Evolutionary conservation across 2,329 filamentous ascomycete species (phyloP).

Genomic region (Colletotrichum sidae): DNA sequence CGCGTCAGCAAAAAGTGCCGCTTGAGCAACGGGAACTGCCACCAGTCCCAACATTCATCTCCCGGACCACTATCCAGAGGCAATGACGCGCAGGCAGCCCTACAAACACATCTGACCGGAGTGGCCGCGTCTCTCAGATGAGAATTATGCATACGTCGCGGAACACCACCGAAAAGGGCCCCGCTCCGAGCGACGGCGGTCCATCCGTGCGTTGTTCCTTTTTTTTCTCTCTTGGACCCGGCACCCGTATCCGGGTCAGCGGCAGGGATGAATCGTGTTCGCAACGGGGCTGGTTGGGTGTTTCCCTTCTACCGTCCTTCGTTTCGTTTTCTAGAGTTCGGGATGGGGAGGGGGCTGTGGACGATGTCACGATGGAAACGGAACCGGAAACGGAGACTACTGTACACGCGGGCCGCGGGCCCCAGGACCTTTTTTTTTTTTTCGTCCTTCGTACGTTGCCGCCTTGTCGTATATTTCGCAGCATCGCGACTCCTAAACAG

Average conservation of each 20-base stretch:
- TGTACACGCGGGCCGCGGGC: slow-evolving; percentile 17
- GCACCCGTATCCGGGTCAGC: slow-evolving; percentile 19
- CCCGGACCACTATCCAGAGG: too few species aligned
- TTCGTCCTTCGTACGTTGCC: background rate
- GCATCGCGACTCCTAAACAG: slow-evolving; percentile 1
- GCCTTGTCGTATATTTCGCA: background rate
- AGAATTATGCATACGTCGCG: slow-evolving; percentile 24
- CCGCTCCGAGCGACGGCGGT: slow-evolving; percentile 28
- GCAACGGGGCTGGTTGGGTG: background rate
- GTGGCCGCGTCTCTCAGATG: slow-evolving; percentile 21
- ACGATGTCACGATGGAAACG: background rate
- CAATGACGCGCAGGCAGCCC: background rate
- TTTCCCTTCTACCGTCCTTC: slow-evolving; percentile 1
- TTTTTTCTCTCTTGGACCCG: slow-evolving; percentile 12
- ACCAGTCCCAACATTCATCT: too few species aligned
- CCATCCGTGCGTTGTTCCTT: slow-evolving; percentile 8
- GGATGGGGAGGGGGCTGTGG: background rate
- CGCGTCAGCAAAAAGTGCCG: too few species aligned
- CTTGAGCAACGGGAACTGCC: too few species aligned
- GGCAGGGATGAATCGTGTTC: slow-evolving; percentile 19
- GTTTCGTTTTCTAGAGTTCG: too few species aligned
- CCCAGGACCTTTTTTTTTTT: slow-evolving; percentile 16
- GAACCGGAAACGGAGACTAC: background rate
- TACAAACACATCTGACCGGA: background rate
- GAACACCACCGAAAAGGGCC: slow-evolving; percentile 14